Base-by-base conservation (phyloP, 768 basidiomycete genomes). In the Lactifluus volemus region DNA sequence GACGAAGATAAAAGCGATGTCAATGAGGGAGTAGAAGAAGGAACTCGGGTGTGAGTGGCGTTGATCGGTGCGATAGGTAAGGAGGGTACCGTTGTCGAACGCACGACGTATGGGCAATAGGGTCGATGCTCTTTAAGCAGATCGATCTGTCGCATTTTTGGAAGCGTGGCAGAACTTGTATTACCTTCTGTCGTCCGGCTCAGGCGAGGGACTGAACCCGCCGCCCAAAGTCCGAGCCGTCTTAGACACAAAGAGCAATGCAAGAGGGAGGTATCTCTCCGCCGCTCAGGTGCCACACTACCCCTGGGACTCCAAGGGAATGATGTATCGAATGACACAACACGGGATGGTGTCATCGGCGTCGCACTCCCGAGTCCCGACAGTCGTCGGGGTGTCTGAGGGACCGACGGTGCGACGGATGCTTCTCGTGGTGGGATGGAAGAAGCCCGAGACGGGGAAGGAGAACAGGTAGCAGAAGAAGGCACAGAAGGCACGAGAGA, bases 101-200 rank as follows among this genome's bases (percentile, higher is more conserved):
- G 79, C 39, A 86, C 84, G 32, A 89, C 81, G 63, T 90, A 92
- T n/a, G 90, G 90, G 65, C 91, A 92, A 66, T 88, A 90, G 3
- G 88, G 86, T 30, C 90, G 80, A 69, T 92, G 91, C 71, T 93
- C 90, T 67, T 84, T 86, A 50, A 91, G 71, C 41, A 92, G 68
- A 69, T 93, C 89, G 55, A 92, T 83, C 21, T 80, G 81, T 55
- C 88, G 67, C 17, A 66, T 68, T 55, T 61, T 69, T 5, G 60
- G 12, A 65, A 65, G 63, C 65, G 74, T 44, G 39, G 58, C 58
- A 47, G 58, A 32, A 34, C 58, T 42, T 49, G 63, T 5, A 51
- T 53, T 17, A 39, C 51, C 32, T 9, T 54, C 58, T 21, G 39
- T 53, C 39, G n/a, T 36, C 63, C 48, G 59, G 64, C 51, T 60